Conservation (phyloP, 345 rosid genomes). For the Cochlearia excelsa region DNA sequence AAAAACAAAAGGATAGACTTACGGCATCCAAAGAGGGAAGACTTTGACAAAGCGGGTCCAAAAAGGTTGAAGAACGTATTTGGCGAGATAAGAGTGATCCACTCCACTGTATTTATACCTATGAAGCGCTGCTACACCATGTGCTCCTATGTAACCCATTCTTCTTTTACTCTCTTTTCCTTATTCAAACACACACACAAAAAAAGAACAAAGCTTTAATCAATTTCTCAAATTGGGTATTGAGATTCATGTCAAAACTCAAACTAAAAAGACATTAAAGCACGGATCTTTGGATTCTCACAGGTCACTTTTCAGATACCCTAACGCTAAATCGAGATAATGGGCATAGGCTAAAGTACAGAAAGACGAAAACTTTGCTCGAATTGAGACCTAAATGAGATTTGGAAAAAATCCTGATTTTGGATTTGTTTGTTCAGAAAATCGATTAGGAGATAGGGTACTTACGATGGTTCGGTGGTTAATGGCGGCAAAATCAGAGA, state of each 20-base stretch:
- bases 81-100: conserved; percentile 81
- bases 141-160: conserved; percentile 92
- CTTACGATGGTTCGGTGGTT: conserved; percentile 29
- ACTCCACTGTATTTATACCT: conserved; percentile 93
- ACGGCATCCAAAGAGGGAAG: conserved; percentile 99
- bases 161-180: conserved; percentile 6
- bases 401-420: neutral
- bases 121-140: conserved; percentile 79
- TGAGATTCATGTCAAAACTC: neutral
- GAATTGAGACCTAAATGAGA: conserved; percentile 14
- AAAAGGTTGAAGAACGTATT: conserved; percentile 92
- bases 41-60: conserved; percentile 78
- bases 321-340: conserved; percentile 7
- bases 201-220: conserved; percentile 1
- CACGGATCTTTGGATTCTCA: conserved; percentile 25
- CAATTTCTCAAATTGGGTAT: conserved; percentile 1
- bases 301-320: neutral
- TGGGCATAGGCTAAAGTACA: no score
- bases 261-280: conserved; percentile 19
- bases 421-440: neutral
- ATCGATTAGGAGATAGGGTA: conserved; percentile 6
- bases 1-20: conserved; percentile 32
- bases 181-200: no score
- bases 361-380: conserved; percentile 28
- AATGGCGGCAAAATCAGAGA: no score